Evolutionary conservation across 768 basidiomycete genomes (phyloP).

Genomic region (Pluteus cervinus): DNA sequence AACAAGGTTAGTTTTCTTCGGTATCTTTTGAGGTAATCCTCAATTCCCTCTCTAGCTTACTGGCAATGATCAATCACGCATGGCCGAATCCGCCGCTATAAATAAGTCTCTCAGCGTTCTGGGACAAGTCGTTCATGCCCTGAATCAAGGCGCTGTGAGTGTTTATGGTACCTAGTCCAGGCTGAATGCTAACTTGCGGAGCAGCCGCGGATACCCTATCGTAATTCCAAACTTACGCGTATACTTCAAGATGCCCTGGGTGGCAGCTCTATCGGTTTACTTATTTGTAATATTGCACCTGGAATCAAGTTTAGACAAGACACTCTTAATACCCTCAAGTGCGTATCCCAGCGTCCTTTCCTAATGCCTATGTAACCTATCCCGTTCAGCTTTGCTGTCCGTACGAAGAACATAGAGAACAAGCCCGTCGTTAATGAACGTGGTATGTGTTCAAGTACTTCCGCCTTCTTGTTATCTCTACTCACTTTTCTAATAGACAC

Average conservation of each 20-base stretch:
- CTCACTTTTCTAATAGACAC: conserved; percentile 35
- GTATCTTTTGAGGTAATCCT: neutral
- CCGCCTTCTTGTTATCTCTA: conserved; percentile 1
- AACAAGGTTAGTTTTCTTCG: conserved; percentile 53
- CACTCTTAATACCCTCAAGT: conserved; percentile 91
- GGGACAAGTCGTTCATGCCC: conserved; percentile 82
- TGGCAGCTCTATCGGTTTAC: conserved; percentile 69
- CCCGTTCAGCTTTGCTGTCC: conserved; percentile 59
- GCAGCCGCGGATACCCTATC: conserved; percentile 78
- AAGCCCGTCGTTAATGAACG: conserved; percentile 73
- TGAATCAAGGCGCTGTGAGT: conserved; percentile 67
- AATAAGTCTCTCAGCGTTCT: conserved; percentile 86
- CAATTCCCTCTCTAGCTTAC: conserved; percentile 42
- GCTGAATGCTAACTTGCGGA: conserved; percentile 5
- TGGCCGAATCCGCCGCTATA: conserved; percentile 85
- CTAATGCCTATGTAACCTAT: conserved; percentile 4
- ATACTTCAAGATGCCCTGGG: conserved; percentile 89
- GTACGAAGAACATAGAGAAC: conserved; percentile 85
- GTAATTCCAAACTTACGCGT: conserved; percentile 84
- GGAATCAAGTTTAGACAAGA: conserved; percentile 79
- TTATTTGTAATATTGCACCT: conserved; percentile 87
- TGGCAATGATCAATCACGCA: conserved; percentile 80
- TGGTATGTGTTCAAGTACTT: conserved; percentile 34
- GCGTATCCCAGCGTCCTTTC: conserved; percentile 14
- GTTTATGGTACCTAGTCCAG: conserved; percentile 3